A percentile compares a stretch with the other conserved stretches of the same genome.
Evolutionary conservation across 2,329 filamentous ascomycete genomes (phyloP).

Genomic region (Aspergillus felis): DNA sequence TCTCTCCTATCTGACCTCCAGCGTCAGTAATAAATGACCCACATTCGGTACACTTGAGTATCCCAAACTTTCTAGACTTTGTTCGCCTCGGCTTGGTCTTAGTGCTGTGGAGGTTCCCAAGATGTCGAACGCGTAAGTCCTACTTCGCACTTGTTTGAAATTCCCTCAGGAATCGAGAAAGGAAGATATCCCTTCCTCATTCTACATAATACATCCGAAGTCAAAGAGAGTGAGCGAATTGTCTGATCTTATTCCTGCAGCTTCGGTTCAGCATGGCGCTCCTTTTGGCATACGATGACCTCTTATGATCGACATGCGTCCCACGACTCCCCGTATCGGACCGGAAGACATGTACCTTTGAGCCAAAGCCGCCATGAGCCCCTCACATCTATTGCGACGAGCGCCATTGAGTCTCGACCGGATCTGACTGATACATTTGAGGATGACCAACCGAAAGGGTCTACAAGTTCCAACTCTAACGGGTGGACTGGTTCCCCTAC

Average conservation of each 20-base stretch:
- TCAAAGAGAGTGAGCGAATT: not conserved
- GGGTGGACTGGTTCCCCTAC: constrained; percentile 59
- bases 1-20: not conserved
- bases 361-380: constrained; percentile 75
- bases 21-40: constrained; percentile 13
- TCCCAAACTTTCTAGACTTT: constrained; percentile 3
- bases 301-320: constrained; percentile 79
- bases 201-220: not conserved
- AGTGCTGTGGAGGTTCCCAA: constrained; percentile 6
- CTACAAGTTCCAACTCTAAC: constrained; percentile 54
- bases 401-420: constrained; percentile 77
- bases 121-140: constrained; percentile 22
- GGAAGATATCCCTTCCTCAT: not conserved
- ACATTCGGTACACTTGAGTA: constrained; percentile 8
- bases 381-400: constrained; percentile 81
- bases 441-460: constrained; percentile 62
- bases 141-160: not conserved
- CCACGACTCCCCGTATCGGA: constrained; percentile 88
- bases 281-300: constrained; percentile 92
- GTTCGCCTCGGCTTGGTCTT: constrained; percentile 3
- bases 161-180: not conserved
- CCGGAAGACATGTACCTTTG: constrained; percentile 83
- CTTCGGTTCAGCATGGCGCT: constrained; percentile 70
- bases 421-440: constrained; percentile 77
- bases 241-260: constrained; percentile 36